A percentile compares a stretch with the other conserved stretches of the same genome.
Conservation (phyloP, 2,329 filamentous ascomycete genomes). For the Cladophialophora exuberans region DNA sequence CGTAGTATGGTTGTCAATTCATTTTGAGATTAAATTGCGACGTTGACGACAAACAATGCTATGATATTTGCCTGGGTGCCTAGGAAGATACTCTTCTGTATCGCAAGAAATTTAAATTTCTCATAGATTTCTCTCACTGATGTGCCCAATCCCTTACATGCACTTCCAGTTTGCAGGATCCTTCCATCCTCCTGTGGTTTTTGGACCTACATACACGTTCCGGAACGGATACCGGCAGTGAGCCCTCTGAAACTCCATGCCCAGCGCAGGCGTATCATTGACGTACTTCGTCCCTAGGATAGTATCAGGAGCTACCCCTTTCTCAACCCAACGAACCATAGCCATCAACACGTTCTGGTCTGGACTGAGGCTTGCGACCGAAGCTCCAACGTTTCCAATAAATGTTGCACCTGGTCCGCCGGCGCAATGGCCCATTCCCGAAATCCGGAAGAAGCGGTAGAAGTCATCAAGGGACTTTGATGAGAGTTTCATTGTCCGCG, state of each 20-base stretch:
- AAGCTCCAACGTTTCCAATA: slow-evolving; percentile 41
- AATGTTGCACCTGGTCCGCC: slow-evolving; percentile 48
- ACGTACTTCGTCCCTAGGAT: slow-evolving; percentile 51
- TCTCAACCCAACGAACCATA: slow-evolving; percentile 55
- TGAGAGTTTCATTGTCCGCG: slow-evolving; percentile 40
- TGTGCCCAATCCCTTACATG: too few relatives aligned
- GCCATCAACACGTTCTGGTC: slow-evolving; percentile 54
- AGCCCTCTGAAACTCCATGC: too few relatives aligned
- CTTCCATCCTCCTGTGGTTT: too few relatives aligned
- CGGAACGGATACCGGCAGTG: slow-evolving; percentile 24
- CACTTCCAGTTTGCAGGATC: too few relatives aligned
- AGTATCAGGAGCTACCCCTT: slow-evolving; percentile 43
- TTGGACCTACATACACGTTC: too few relatives aligned
- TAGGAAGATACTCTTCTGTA: too few relatives aligned
- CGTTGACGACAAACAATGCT: too few relatives aligned
- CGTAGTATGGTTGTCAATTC: too few relatives aligned
- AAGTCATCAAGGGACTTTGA: slow-evolving; percentile 43
- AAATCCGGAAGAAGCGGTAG: slow-evolving; percentile 56
- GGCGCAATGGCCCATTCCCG: slow-evolving; percentile 58
- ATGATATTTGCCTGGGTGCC: too few relatives aligned
- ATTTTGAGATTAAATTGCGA: too few relatives aligned
- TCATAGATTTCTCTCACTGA: too few relatives aligned
- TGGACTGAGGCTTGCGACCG: slow-evolving; percentile 30
- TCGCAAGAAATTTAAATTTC: too few relatives aligned
- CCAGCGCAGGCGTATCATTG: slow-evolving; percentile 41